These are phyloP conservation scores for Neofusicoccum sp. DNA, from an alignment of 2,329 filamentous ascomycete species.

Conservation along the genomic window DNA sequence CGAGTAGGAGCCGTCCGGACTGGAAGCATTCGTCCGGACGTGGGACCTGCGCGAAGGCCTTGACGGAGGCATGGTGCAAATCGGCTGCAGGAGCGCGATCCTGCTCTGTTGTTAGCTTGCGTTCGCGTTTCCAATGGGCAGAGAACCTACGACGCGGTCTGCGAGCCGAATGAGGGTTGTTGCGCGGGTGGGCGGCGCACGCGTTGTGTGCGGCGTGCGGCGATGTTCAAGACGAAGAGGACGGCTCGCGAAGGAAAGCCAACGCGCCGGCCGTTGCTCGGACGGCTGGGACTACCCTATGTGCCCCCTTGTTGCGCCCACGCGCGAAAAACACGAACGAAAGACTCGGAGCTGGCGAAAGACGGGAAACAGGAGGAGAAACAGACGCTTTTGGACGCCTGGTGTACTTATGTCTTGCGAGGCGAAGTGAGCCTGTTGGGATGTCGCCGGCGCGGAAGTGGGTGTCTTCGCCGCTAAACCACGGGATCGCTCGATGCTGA, in stretches of 20 bases:
- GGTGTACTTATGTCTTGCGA: neutral
- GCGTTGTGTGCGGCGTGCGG: constrained; percentile 16
- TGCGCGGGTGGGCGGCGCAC: constrained; percentile 14
- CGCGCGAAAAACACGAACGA: neutral
- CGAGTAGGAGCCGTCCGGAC: constrained; percentile 14
- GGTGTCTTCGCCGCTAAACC: neutral
- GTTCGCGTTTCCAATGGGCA: neutral
- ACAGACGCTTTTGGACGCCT: neutral
- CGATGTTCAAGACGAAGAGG: constrained; percentile 7
- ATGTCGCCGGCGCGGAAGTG: constrained; percentile 1
- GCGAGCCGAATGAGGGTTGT: constrained; percentile 14
- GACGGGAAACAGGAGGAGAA: neutral
- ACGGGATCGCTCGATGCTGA: neutral
- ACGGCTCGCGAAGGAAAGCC: constrained; percentile 18
- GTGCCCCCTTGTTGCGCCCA: constrained; percentile 11
- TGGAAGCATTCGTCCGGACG: constrained; percentile 19
- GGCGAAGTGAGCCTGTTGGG: neutral
- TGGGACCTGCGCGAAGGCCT: constrained; percentile 36
- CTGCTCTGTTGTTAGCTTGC: constrained; percentile 15
- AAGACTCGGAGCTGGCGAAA: neutral
- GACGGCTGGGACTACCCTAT: constrained; percentile 9
- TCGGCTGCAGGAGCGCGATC: constrained; percentile 17
- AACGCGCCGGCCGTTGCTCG: constrained; percentile 8
- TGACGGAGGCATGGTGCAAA: constrained; percentile 30
- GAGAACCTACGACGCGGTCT: constrained; percentile 16